Evolutionary conservation across 1,284 basidiomycete species (phyloP).

Genomic region (Puccinia polysora): DNA sequence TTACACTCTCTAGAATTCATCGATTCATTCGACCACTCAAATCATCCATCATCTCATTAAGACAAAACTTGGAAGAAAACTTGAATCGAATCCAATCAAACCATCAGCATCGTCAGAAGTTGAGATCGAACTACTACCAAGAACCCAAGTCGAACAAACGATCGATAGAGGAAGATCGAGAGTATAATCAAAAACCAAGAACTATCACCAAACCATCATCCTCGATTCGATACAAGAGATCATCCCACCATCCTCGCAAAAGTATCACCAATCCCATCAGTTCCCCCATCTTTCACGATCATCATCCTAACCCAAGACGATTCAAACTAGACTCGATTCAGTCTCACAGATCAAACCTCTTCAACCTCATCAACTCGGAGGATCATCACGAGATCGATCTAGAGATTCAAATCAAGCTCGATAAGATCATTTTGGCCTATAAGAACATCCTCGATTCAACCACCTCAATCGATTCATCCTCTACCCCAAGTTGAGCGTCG

Average conservation of each 20-base stretch:
- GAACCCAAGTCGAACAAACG: slow-evolving; percentile 20
- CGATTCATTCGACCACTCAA: slow-evolving; percentile 24
- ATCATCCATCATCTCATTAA: slow-evolving; percentile 26
- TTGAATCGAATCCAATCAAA: neutral
- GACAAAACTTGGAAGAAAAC: neutral
- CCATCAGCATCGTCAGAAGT: neutral
- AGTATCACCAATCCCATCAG: slow-evolving; percentile 1
- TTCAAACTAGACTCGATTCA: no score
- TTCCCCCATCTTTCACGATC: slow-evolving; percentile 11
- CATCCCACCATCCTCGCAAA: neutral
- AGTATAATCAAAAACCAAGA: slow-evolving; percentile 1
- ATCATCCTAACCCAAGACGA: neutral
- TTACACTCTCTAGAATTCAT: slow-evolving; percentile 17
- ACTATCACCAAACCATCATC: neutral
- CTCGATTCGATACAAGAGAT: neutral
- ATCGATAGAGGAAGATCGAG: neutral
- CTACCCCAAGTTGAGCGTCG: no score
- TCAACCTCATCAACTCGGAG: neutral
- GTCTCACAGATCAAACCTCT: neutral
- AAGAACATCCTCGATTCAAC: slow-evolving; percentile 29
- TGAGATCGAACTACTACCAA: neutral
- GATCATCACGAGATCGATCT: neutral
- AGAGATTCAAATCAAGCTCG: slow-evolving; percentile 16
- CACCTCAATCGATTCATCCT: no score
- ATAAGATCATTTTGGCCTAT: slow-evolving; percentile 21